Percentiles rank a stretch among this genome's conserved stretches.
These are phyloP conservation scores for Isatis lusitanica DNA, from an alignment of 441 rosid genomes.

Conservation along the genomic window DNA sequence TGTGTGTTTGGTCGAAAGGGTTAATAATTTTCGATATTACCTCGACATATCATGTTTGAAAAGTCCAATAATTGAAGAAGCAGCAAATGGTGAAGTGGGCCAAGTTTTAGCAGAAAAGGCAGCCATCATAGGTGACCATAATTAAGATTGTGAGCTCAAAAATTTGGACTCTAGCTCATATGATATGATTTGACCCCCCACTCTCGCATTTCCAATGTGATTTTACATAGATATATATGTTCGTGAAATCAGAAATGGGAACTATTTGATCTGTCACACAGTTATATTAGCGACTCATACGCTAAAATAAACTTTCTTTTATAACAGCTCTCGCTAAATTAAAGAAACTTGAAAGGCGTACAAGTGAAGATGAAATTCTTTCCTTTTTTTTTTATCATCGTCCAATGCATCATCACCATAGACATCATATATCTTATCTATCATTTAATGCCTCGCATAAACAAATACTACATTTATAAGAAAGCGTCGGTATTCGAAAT, in stretches of 20 bases:
- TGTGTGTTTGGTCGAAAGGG: neutral
- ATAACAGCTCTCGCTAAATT: neutral
- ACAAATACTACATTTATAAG: neutral
- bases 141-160: neutral
- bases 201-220: conserved; percentile 12
- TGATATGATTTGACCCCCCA: conserved; percentile 13
- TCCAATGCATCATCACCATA: neutral
- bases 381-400: neutral
- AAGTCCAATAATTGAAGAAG: conserved; percentile 19
- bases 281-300: neutral
- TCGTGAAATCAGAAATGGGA: neutral
- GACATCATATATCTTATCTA: conserved; percentile 7
- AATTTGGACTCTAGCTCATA: conserved; percentile 20
- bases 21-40: neutral
- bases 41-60: neutral
- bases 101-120: conserved; percentile 29
- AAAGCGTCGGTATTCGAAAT: conserved; percentile 6
- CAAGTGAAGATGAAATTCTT: neutral
- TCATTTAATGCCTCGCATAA: conserved; percentile 1
- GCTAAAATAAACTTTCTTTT: neutral
- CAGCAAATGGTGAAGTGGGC: conserved; percentile 30
- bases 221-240: neutral
- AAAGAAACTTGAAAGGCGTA: neutral
- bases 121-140: conserved; percentile 39
- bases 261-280: neutral